phyloP scores from a whole-genome alignment of 768 basidiomycete genomes.

The Hysterangium stoloniferum region DNA sequence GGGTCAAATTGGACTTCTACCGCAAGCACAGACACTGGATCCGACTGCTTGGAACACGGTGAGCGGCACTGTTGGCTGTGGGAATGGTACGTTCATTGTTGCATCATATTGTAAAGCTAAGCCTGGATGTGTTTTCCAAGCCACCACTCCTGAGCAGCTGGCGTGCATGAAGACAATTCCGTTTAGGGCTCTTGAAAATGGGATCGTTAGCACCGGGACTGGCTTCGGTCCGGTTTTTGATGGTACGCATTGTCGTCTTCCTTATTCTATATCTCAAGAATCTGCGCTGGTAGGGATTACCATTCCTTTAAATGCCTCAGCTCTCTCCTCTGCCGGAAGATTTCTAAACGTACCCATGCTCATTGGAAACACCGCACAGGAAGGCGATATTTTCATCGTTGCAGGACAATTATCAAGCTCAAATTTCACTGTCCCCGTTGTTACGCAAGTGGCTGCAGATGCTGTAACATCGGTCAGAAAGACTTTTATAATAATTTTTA shows the following conservation, averaged over 20 bases:
- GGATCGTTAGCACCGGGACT: slow-evolving; percentile 16
- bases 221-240: slow-evolving; percentile 2
- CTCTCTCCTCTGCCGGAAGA: neutral
- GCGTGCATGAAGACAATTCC: slow-evolving; percentile 7
- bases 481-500: neutral
- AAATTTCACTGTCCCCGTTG: neutral
- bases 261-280: neutral
- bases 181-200: slow-evolving; percentile 12
- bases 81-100: too few species aligned
- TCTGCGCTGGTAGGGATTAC: slow-evolving; percentile 2
- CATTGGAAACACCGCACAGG: slow-evolving; percentile 8
- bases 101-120: too few species aligned
- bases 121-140: neutral
- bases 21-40: neutral
- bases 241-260: neutral
- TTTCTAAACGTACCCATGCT: slow-evolving; percentile 5
- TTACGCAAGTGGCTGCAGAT: slow-evolving; percentile 3
- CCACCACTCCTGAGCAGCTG: neutral
- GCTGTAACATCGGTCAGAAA: neutral
- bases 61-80: slow-evolving; percentile 1
- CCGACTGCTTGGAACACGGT: slow-evolving; percentile 1
- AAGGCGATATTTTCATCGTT: slow-evolving; percentile 8
- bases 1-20: neutral
- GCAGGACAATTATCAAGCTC: neutral
- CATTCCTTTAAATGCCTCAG: neutral